These are phyloP conservation scores for Coniochaeta sp. DNA, from an alignment of 2,329 filamentous ascomycete species.

Conservation along the genomic window DNA sequence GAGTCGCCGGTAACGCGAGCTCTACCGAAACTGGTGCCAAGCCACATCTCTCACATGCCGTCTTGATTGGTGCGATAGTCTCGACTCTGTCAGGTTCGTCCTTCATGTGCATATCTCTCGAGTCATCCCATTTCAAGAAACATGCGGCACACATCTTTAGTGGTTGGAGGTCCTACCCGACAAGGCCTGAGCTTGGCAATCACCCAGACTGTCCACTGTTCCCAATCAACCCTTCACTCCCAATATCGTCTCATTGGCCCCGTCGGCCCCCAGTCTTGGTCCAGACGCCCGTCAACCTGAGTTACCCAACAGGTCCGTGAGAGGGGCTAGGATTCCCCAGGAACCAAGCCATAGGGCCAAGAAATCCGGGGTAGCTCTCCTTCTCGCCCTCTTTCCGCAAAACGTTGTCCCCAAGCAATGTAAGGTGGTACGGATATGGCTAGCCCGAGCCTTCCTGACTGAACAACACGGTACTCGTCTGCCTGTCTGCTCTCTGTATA, in stretches of 20 bases:
- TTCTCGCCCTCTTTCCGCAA: background rate
- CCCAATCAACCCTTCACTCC: background rate
- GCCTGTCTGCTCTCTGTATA: background rate
- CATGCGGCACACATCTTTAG: background rate
- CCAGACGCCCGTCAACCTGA: background rate
- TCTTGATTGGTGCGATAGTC: background rate
- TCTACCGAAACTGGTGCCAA: background rate
- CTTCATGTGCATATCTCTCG: background rate
- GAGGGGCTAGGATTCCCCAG: background rate
- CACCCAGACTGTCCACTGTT: background rate
- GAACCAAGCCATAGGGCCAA: background rate
- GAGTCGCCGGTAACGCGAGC: background rate
- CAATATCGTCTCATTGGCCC: background rate
- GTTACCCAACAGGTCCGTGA: background rate
- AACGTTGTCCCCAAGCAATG: background rate
- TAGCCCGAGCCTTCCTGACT: background rate
- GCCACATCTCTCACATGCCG: background rate
- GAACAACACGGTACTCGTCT: background rate
- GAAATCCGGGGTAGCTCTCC: background rate
- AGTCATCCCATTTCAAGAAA: background rate
- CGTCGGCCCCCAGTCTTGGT: background rate
- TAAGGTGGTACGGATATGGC: background rate
- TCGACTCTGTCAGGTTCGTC: background rate
- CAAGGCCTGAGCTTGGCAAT: background rate
- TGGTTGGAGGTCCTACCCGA: background rate